These are phyloP conservation scores for Umbellularia californica DNA, from an alignment of 164 flowering plant genomes.

Conservation along the genomic window DNA sequence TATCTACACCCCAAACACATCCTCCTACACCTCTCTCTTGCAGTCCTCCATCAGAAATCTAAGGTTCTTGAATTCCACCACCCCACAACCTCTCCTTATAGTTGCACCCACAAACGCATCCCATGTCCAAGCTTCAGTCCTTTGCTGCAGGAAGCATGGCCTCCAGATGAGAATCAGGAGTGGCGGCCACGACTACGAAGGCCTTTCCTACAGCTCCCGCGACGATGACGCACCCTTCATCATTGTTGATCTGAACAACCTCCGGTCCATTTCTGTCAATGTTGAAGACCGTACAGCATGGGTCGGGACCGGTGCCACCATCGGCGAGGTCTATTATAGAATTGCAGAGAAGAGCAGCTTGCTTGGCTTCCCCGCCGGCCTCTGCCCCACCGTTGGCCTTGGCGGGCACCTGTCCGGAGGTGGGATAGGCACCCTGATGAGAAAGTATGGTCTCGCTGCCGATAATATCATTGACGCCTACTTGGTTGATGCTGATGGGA, in stretches of 20 bases:
- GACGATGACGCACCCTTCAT: conserved; percentile 14
- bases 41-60: conserved; percentile 16
- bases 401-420: conserved; percentile 17
- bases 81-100: conserved; percentile 18
- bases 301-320: conserved; percentile 28
- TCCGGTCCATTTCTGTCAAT: conserved; percentile 19
- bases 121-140: conserved; percentile 24
- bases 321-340: conserved; percentile 31
- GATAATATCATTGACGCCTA: conserved; percentile 23
- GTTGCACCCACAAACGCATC: conserved; percentile 20
- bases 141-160: conserved; percentile 15
- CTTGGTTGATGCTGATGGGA: conserved; percentile 22
- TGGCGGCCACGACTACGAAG: conserved; percentile 40
- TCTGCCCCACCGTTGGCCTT: conserved; percentile 11
- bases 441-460: conserved; percentile 14
- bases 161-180: conserved; percentile 24
- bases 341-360: conserved; percentile 18
- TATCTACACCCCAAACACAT: conserved; percentile 1
- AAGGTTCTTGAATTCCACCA: conserved; percentile 10
- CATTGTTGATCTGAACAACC: conserved; percentile 22
- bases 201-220: conserved; percentile 19
- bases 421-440: conserved; percentile 14
- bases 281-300: conserved; percentile 17
- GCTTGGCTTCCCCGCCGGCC: conserved; percentile 23
- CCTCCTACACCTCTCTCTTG: conserved; percentile 11